Base-by-base conservation (phyloP, 2,329 filamentous ascomycete species). In the Lachnellula arida region DNA sequence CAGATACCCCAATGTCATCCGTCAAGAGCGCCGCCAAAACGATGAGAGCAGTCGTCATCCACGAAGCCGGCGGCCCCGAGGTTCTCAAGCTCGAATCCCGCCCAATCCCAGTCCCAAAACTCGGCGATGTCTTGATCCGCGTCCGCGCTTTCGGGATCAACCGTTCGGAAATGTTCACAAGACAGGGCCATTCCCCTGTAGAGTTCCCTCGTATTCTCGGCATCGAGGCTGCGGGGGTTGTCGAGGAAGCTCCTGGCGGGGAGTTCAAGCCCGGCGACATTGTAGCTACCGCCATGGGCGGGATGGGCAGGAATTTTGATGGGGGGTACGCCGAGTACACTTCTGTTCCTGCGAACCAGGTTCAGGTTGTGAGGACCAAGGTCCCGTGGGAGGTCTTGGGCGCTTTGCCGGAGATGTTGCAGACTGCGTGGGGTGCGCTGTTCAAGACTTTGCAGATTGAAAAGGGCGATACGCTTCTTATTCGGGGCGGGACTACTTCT, bases 131-230 rank as follows among this genome's bases (percentile, higher is more conserved):
- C 17, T 62, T 76, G 6, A 76, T 74, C 50, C 67, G 68, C 48
- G 70, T 76, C 12, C 65, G 72, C 46, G 73, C 74, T 1, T 70
- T 71, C 19, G 74, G 74, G 19, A 66, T 72, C 22, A 77, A 76
- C 53, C 74, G 58, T 11, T 56, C 55, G 5, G 58, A 60, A 39
- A 55, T 60, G 17, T 47, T 55, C 39, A 60, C 58, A 44, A 52
- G 51, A 35, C 46, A 53, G 11, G 58, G 58, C 3, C 49, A 58
- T 53, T 60, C 55, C 49, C 37, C 51, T n/a, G 58, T 35, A n/a
- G 9, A 11, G 12, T 47, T 47, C 44, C 49, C 47, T 15, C 22
- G 28, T 11, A 44, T 70, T 28, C 64, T 58, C 15, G 68, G 68
- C 12, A 61, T 70, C 17, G 68, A 71, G 60, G 55, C 52, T 28